A percentile compares a stretch with the other conserved stretches of the same genome.
These are phyloP conservation scores for Saturnispora besseyi DNA, from an alignment of 805 yeast species.

Conservation along the genomic window DNA sequence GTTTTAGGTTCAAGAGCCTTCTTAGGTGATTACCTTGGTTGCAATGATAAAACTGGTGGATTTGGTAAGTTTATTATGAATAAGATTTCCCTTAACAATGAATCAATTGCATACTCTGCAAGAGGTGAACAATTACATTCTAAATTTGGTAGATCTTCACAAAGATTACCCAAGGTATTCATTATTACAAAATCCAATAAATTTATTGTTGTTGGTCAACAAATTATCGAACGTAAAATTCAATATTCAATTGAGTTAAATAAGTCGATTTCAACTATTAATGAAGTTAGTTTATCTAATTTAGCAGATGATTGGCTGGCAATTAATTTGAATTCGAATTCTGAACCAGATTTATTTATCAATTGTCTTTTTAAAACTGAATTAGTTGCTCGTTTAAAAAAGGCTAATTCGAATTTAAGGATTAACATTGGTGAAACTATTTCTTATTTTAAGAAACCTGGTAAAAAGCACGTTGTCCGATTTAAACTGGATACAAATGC, in stretches of 20 bases:
- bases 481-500: conserved; percentile 53
- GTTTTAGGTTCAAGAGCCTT: conserved; percentile 80
- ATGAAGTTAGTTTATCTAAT: conserved; percentile 57
- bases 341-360: conserved; percentile 70
- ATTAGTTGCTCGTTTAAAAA: conserved; percentile 63
- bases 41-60: conserved; percentile 63
- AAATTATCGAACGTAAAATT: conserved; percentile 46
- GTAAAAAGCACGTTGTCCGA: conserved; percentile 65
- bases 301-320: conserved; percentile 93
- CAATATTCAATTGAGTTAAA: conserved; percentile 54
- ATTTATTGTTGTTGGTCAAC: conserved; percentile 67
- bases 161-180: conserved; percentile 62
- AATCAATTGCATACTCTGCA: conserved; percentile 63
- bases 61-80: conserved; percentile 68
- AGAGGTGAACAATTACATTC: conserved; percentile 75
- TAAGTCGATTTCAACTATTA: conserved; percentile 51
- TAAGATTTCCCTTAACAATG: conserved; percentile 55
- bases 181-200: conserved; percentile 48
- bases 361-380: conserved; percentile 87
- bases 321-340: conserved; percentile 42
- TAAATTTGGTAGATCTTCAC: conserved; percentile 89
- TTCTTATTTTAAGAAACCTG: conserved; percentile 85
- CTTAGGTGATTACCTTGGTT: conserved; percentile 89
- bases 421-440: conserved; percentile 65
- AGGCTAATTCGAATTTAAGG: conserved; percentile 45